phyloP scores from a whole-genome alignment of 768 basidiomycete genomes.

The Amanita muscaria region DNA sequence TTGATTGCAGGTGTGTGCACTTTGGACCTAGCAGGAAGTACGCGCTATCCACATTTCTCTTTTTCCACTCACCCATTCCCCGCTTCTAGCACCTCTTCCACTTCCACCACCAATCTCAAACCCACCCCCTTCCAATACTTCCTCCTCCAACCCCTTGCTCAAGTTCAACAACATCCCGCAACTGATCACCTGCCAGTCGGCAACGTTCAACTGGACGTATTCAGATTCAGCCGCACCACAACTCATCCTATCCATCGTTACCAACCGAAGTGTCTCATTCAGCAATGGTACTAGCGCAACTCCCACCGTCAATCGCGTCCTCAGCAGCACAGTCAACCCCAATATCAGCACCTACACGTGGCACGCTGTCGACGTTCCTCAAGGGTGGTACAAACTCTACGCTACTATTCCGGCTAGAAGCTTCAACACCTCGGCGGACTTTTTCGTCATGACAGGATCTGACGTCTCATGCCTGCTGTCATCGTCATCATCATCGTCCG shows the following conservation, averaged over 20 bases:
- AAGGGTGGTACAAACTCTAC: conserved; percentile 39
- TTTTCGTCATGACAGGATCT: conserved; percentile 22
- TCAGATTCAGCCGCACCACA: conserved; percentile 21
- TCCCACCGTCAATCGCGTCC: background rate
- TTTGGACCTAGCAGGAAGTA: background rate
- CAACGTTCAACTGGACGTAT: conserved; percentile 31
- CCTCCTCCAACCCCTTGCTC: conserved; percentile 13
- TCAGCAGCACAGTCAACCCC: conserved; percentile 19
- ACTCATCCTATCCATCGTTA: conserved; percentile 27
- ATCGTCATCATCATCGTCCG: background rate
- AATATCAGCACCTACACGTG: conserved; percentile 26
- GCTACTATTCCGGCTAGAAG: conserved; percentile 19
- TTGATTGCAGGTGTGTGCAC: background rate
- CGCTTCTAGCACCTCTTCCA: background rate
- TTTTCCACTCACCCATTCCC: background rate
- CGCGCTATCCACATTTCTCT: too few relatives aligned
- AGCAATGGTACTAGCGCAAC: too few relatives aligned
- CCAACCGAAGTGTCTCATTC: too few relatives aligned
- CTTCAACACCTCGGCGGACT: conserved; percentile 16
- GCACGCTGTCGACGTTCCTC: conserved; percentile 35
- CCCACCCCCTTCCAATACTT: conserved; percentile 4
- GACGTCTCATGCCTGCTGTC: conserved; percentile 27
- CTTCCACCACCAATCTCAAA: background rate
- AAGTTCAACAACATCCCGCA: conserved; percentile 13
- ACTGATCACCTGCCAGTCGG: conserved; percentile 21